Percentiles rank a stretch among this genome's conserved stretches.
Conservation (phyloP, 768 basidiomycete genomes). For the Cystoderma amianthinum region DNA sequence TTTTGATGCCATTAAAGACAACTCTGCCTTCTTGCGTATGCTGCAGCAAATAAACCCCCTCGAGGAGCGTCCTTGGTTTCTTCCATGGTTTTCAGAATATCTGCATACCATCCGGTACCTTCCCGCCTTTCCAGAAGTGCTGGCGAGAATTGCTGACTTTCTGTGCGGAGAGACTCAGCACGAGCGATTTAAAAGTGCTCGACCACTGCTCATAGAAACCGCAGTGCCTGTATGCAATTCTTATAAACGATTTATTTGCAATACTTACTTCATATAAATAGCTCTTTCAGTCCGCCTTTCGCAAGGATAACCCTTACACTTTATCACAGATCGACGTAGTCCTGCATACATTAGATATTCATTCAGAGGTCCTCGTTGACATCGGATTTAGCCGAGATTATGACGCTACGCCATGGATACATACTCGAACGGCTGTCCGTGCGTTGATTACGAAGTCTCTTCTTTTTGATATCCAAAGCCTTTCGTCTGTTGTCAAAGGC, state of each 20-base stretch:
- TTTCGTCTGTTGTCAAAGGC: constrained; percentile 20
- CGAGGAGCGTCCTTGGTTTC: constrained; percentile 35
- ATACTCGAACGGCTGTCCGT: constrained; percentile 24
- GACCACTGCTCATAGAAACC: constrained; percentile 52
- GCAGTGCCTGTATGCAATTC: constrained; percentile 55
- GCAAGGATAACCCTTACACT: constrained; percentile 13
- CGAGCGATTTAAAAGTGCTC: constrained; percentile 52
- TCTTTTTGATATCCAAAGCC: constrained; percentile 20
- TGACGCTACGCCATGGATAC: constrained; percentile 24
- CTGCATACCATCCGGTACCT: constrained; percentile 47
- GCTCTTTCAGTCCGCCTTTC: constrained; percentile 24
- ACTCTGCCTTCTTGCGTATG: constrained; percentile 44
- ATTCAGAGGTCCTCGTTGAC: constrained; percentile 26
- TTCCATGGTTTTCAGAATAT: constrained; percentile 63
- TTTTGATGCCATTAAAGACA: constrained; percentile 82
- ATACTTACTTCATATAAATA: constrained; percentile 5
- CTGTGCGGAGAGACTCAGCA: constrained; percentile 82
- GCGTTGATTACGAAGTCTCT: constrained; percentile 25
- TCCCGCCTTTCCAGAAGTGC: constrained; percentile 49
- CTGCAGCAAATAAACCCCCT: constrained; percentile 26
- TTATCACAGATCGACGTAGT: constrained; percentile 11
- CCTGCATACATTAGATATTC: constrained; percentile 28
- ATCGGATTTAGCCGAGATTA: constrained; percentile 29
- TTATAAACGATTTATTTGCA: background rate
- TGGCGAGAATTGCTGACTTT: constrained; percentile 67